These are phyloP conservation scores for Fistulina hepatica DNA, from an alignment of 1,284 basidiomycete species.

Conservation along the genomic window DNA sequence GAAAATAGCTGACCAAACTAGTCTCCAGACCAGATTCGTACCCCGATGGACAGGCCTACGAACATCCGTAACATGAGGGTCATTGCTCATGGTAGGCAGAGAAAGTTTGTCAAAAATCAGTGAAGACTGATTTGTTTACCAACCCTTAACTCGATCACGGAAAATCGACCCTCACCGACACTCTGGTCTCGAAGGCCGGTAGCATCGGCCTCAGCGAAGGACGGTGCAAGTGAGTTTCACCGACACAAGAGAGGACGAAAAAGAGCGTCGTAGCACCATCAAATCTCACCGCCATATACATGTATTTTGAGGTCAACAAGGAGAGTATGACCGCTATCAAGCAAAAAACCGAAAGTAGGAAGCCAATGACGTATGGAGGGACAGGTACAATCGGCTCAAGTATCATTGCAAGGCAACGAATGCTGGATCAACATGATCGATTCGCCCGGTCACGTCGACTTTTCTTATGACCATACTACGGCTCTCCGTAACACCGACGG, in stretches of 20 bases:
- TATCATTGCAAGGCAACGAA: constrained; percentile 69
- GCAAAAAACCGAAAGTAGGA: constrained; percentile 84
- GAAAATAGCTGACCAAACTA: constrained; percentile 10
- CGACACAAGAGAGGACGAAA: constrained; percentile 97
- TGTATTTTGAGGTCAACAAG: constrained; percentile 97
- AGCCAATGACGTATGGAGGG: too few relatives aligned
- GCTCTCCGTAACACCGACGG: constrained; percentile 99
- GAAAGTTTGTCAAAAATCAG: constrained; percentile 8
- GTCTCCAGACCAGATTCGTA: constrained; percentile 73
- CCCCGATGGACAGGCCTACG: constrained; percentile 81
- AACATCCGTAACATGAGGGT: constrained; percentile 99
- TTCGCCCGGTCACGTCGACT: constrained; percentile 99
- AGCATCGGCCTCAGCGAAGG: constrained; percentile 95
- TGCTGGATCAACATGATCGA: constrained; percentile 99
- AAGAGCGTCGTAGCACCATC: constrained; percentile 99
- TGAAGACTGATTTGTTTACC: constrained; percentile 7
- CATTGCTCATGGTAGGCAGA: constrained; percentile 76
- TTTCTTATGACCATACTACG: constrained; percentile 99
- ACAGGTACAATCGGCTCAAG: constrained; percentile 13
- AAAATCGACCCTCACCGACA: constrained; percentile 99
- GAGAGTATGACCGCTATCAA: constrained; percentile 80
- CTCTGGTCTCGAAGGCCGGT: constrained; percentile 98
- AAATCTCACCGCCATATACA: constrained; percentile 99
- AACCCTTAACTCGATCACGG: constrained; percentile 86
- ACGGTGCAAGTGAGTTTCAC: constrained; percentile 97